phyloP scores from a whole-genome alignment of 2,329 filamentous ascomycete genomes.

The Herpotrichia juniperi region DNA sequence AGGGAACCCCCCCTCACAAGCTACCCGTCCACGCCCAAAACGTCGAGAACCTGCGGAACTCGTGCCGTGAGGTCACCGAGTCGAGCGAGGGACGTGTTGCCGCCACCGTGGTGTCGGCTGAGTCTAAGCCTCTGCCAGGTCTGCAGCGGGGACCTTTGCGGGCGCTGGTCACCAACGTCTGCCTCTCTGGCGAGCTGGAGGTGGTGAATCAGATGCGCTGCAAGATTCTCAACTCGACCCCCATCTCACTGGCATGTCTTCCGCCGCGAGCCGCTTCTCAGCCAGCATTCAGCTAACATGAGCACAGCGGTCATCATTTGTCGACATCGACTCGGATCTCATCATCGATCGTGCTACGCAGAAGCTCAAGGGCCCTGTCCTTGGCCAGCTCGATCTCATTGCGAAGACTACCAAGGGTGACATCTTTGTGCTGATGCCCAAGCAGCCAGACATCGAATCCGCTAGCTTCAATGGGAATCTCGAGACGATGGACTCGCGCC shows the following conservation, averaged over 20 bases:
- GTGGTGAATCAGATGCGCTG: conserved; percentile 88
- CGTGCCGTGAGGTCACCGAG: conserved; percentile 83
- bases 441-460: conserved; percentile 78
- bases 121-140: conserved; percentile 67
- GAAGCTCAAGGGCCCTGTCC: conserved; percentile 75
- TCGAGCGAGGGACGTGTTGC: conserved; percentile 69
- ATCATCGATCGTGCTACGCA: conserved; percentile 76
- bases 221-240: conserved; percentile 88
- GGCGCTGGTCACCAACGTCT: conserved; percentile 77
- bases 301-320: conserved; percentile 81
- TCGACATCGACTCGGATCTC: conserved; percentile 90
- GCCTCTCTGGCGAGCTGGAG: conserved; percentile 85
- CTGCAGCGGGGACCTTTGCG: conserved; percentile 57
- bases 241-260: conserved; percentile 81
- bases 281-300: conserved; percentile 18
- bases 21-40: conserved; percentile 92
- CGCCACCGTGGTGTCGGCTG: conserved; percentile 81
- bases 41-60: conserved; percentile 75
- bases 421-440: conserved; percentile 93
- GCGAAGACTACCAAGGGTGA: conserved; percentile 91
- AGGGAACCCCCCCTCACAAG: conserved; percentile 83
- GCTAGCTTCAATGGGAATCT: conserved; percentile 76
- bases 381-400: conserved; percentile 85
- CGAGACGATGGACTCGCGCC: conserved; percentile 83
- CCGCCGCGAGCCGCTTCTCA: conserved; percentile 3